phyloP scores from a whole-genome alignment of 495 filamentous ascomycete genomes.

The Aspergillus affinis region DNA sequence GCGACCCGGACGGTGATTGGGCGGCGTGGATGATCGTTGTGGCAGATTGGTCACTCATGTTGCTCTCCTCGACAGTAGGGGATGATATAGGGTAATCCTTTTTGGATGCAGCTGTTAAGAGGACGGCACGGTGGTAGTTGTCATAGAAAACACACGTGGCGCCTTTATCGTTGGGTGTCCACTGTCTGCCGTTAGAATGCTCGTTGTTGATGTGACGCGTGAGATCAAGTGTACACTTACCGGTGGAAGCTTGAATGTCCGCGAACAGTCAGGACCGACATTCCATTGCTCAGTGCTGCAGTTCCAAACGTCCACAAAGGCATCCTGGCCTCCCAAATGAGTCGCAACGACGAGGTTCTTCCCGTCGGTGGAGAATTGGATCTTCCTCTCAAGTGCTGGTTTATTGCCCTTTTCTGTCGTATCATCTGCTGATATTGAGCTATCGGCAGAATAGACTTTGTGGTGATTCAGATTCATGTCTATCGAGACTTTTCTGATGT shows the following conservation, averaged over 20 bases:
- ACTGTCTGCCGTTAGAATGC: constrained; percentile 11
- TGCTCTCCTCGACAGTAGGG: constrained; percentile 14
- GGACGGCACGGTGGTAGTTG: constrained; percentile 18
- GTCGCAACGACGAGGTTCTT: constrained; percentile 25
- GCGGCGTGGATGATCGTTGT: constrained; percentile 24
- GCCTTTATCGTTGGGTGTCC: constrained; percentile 22
- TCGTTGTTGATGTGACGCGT: not conserved
- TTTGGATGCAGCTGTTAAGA: constrained; percentile 25
- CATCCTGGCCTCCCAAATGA: constrained; percentile 19
- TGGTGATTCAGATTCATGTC: not conserved
- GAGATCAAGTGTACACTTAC: constrained; percentile 12
- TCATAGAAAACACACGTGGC: constrained; percentile 28
- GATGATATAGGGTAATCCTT: constrained; percentile 25
- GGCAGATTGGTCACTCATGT: constrained; percentile 14
- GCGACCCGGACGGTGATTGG: constrained; percentile 25
- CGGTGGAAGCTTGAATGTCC: constrained; percentile 23
- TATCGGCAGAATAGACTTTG: not conserved
- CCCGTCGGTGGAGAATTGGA: constrained; percentile 25
- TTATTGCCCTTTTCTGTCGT: constrained; percentile 9
- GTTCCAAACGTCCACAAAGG: constrained; percentile 28
- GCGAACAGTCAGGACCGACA: constrained; percentile 16
- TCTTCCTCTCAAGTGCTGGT: constrained; percentile 19
- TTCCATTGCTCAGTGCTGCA: constrained; percentile 22
- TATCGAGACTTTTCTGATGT: constrained; percentile 19
- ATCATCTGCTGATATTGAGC: not conserved